Percentiles rank a stretch among this genome's conserved stretches.
These are phyloP conservation scores for Phialophora chinensis DNA, from an alignment of 2,329 filamentous ascomycete species.

Conservation along the genomic window DNA sequence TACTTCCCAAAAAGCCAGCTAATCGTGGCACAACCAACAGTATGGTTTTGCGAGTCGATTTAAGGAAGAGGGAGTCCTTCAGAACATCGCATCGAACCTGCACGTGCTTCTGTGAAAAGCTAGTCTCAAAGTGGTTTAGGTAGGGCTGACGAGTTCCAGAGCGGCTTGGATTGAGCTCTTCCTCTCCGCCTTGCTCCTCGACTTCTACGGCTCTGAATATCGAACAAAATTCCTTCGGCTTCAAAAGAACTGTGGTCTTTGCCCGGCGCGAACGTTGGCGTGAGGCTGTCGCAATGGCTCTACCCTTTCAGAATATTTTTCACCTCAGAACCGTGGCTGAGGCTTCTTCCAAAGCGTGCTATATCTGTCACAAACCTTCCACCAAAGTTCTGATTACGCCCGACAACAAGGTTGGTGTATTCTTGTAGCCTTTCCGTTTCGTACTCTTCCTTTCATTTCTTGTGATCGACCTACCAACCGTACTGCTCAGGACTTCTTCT, in stretches of 20 bases:
- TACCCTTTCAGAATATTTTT: slow-evolving; percentile 73
- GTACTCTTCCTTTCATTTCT: not conserved
- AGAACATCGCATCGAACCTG: not conserved
- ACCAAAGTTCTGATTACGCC: slow-evolving; percentile 86
- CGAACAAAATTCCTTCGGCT: not conserved
- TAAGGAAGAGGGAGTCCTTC: not conserved
- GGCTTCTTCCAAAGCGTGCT: slow-evolving; percentile 79
- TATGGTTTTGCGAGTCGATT: not conserved
- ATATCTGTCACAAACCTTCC: slow-evolving; percentile 88
- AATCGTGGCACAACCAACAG: not conserved
- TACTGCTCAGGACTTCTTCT: slow-evolving; percentile 79
- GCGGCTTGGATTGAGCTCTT: not conserved
- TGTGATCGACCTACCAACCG: slow-evolving; percentile 15
- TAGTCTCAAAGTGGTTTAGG: not conserved
- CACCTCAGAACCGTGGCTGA: slow-evolving; percentile 87
- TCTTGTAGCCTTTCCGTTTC: not conserved
- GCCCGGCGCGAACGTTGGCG: too few relatives aligned
- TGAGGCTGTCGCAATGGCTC: slow-evolving; percentile 16
- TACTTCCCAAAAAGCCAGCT: not conserved
- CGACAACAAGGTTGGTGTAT: slow-evolving; percentile 75
- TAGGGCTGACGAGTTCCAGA: slow-evolving; percentile 3
- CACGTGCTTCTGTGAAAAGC: not conserved
- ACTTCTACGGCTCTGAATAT: not conserved
- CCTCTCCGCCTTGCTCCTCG: not conserved
- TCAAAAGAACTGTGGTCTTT: not conserved